Evolutionary conservation across 257 asterid genomes (phyloP), one percentile per base, ranked within the genome.

Genomic region (Asclepias syriaca): DNA sequence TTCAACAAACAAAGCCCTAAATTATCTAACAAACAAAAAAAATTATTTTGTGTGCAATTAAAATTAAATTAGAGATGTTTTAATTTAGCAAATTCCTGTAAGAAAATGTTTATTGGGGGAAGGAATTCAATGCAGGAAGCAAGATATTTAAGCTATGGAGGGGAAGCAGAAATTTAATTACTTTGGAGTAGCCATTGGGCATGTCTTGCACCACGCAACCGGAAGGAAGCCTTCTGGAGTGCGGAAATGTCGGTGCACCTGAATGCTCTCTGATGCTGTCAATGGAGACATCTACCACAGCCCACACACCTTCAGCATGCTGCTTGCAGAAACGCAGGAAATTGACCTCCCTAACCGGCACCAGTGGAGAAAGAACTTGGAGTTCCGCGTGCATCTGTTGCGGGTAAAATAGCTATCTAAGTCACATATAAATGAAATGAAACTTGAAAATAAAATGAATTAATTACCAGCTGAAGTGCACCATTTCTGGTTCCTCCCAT

Each of bases 301-400:
- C 98, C 99, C 99, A 95, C 40, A 86, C 89, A 0, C 99, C 99
- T 71, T 90, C 99, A 0, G 93, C 96, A 49, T 90, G 98, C 73
- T 92, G 97, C 88, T 95, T 95, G 87, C 98, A 92, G 84, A 87
- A 92, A 50, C 99, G 93, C 76, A 95, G 96, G 75, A 95, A 92
- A 59, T 75, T 85, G n/a, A 95, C 92, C 80, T 87, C 95, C 5
- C 99, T 81, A 10, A 88, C 92, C 22, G 98, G 99, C 0, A 95
- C 98, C 66, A 95, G 56, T 5, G 99, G 99, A 0, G 99, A 88
- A 53, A 95, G 84, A 12, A 90, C 96, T 92, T 95, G 99, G 4
- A 95, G 83, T 72, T 87, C 99, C 0, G 96, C 98, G 18, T 92
- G 89, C 96, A 95, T 95, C 99, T 95, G 72, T 6, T 11, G 14